These are phyloP conservation scores for Neonectria neomacrospora DNA, from an alignment of 2,329 filamentous ascomycete genomes.

Conservation along the genomic window DNA sequence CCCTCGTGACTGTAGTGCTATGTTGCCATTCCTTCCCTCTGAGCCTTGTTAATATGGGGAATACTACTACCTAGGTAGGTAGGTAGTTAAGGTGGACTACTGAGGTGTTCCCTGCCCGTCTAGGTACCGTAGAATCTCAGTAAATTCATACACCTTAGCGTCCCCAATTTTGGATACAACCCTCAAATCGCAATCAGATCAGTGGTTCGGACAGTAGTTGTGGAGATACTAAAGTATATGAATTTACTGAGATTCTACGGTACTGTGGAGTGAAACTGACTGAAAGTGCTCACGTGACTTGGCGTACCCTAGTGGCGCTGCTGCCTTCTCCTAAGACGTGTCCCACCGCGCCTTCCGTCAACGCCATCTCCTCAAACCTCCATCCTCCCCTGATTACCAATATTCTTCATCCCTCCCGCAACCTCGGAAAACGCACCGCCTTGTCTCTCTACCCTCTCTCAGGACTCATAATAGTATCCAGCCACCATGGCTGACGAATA, in stretches of 20 bases:
- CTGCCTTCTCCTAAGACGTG: slow-evolving; percentile 49
- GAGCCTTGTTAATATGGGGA: background rate
- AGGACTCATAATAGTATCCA: background rate
- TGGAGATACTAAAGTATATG: too few species aligned
- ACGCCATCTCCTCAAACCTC: slow-evolving; percentile 34
- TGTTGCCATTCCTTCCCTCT: background rate
- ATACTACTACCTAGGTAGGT: background rate
- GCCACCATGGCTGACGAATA: slow-evolving; percentile 63
- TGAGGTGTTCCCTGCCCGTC: too few species aligned
- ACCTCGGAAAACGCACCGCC: background rate
- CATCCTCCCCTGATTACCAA: slow-evolving; percentile 29
- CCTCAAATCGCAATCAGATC: too few species aligned
- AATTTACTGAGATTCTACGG: too few species aligned
- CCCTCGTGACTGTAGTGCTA: background rate
- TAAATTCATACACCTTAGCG: too few species aligned
- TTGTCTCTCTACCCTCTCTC: background rate
- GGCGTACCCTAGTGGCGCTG: slow-evolving; percentile 48
- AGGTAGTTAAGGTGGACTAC: too few species aligned
- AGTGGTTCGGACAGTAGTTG: too few species aligned
- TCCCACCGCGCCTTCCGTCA: slow-evolving; percentile 46
- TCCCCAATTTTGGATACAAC: too few species aligned
- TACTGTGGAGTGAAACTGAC: background rate
- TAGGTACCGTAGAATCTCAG: too few species aligned
- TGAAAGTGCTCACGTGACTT: slow-evolving; percentile 49
- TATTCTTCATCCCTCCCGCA: slow-evolving; percentile 9